Conservation (phyloP, 2,329 filamentous ascomycete genomes). For the Aspergillus amoenus region DNA sequence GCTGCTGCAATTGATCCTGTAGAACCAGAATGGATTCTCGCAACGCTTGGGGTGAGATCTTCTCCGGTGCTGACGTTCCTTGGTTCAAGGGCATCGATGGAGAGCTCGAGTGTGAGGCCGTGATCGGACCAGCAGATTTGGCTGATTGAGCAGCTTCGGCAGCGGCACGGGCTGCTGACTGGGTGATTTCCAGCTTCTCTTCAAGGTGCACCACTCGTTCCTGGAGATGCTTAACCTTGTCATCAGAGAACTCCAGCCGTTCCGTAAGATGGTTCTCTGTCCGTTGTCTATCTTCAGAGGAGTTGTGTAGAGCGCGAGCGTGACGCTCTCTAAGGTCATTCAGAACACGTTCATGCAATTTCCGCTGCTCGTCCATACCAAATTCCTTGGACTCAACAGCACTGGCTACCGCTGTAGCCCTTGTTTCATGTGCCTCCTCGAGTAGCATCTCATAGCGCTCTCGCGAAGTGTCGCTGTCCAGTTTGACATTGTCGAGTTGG, state of each 20-base stretch:
- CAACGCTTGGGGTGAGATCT: constrained; percentile 89
- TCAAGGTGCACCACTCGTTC: constrained; percentile 83
- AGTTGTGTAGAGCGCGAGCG: constrained; percentile 69
- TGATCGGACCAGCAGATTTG: constrained; percentile 42
- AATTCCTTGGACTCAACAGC: constrained; percentile 53
- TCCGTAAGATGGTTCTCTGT: constrained; percentile 78
- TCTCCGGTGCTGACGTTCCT: constrained; percentile 65
- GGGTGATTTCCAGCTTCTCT: constrained; percentile 86
- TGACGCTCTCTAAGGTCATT: constrained; percentile 76
- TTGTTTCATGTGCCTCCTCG: constrained; percentile 73
- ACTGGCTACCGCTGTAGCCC: constrained; percentile 59
- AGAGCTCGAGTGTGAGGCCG: constrained; percentile 45
- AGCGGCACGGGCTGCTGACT: constrained; percentile 80
- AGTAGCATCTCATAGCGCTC: constrained; percentile 80
- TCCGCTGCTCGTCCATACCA: constrained; percentile 57
- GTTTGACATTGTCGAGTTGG: constrained; percentile 73
- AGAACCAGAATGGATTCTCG: constrained; percentile 95
- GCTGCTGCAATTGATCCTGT: constrained; percentile 93
- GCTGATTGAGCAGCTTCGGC: constrained; percentile 69
- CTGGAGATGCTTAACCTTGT: constrained; percentile 81
- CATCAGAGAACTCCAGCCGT: constrained; percentile 75
- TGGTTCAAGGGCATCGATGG: constrained; percentile 48
- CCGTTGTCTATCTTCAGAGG: constrained; percentile 77
- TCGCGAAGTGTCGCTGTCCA: constrained; percentile 78
- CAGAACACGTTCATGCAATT: constrained; percentile 69